Evolutionary conservation across 1,284 basidiomycete genomes (phyloP).

Genomic region (Xanthoconium separans): DNA sequence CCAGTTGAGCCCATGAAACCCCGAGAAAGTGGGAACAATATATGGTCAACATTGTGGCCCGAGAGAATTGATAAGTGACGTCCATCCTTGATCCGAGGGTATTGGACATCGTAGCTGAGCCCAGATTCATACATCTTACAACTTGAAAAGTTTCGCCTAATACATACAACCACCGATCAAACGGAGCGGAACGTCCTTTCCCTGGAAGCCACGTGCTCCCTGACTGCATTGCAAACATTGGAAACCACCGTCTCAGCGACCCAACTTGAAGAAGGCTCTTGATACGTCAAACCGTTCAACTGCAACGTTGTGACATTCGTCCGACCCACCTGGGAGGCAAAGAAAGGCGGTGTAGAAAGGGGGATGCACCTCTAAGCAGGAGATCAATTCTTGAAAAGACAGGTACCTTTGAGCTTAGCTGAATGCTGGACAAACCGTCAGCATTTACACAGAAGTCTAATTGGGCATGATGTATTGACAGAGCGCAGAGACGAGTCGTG

Average conservation of each 20-base stretch:
- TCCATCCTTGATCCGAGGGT: constrained; percentile 3
- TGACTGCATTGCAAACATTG: background rate
- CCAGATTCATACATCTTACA: constrained; percentile 9
- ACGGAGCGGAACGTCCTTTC: background rate
- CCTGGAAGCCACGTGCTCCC: background rate
- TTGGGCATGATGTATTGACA: background rate
- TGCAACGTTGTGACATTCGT: background rate
- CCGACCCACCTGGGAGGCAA: background rate
- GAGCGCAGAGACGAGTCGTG: background rate
- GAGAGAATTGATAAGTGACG: constrained; percentile 10
- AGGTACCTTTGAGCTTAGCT: background rate
- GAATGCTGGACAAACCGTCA: too few species aligned
- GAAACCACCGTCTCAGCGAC: background rate
- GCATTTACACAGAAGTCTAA: too few species aligned
- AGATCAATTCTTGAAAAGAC: background rate
- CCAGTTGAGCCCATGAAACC: constrained; percentile 7
- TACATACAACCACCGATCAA: background rate
- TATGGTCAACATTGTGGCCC: constrained; percentile 10
- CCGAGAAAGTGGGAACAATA: background rate
- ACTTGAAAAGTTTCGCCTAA: background rate
- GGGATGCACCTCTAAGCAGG: too few species aligned
- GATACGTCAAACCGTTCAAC: background rate
- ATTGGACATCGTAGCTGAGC: too few species aligned
- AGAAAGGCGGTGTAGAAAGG: background rate
- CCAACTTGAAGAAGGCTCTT: background rate